phyloP scores from a whole-genome alignment of 2,329 filamentous ascomycete genomes.

The Xylogone sp. region DNA sequence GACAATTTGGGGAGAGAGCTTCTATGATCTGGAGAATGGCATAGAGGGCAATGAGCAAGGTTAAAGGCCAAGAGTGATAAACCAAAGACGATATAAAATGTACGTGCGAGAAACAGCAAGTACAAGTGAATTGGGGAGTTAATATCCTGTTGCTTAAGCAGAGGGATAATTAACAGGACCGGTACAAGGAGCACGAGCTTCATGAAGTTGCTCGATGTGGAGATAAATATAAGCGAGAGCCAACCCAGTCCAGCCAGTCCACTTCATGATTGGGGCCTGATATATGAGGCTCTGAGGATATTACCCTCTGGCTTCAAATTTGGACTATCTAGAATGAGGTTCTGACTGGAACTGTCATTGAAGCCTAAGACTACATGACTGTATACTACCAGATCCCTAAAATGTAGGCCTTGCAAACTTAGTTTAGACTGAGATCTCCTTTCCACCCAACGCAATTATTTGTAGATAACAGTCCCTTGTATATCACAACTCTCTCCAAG shows the following conservation, averaged over 20 bases:
- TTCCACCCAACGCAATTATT: too few relatives aligned
- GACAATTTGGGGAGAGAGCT: slow-evolving; percentile 2
- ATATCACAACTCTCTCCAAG: too few relatives aligned
- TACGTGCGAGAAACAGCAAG: not conserved
- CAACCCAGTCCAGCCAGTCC: not conserved
- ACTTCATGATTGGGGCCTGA: not conserved
- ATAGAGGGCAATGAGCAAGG: slow-evolving; percentile 4
- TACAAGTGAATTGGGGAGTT: not conserved
- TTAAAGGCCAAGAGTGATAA: not conserved
- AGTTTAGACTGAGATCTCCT: too few relatives aligned
- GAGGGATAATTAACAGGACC: not conserved
- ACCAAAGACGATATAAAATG: not conserved
- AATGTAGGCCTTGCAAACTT: too few relatives aligned
- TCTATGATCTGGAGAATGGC: slow-evolving; percentile 1
- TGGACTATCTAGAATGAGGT: too few relatives aligned
- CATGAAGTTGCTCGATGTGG: not conserved
- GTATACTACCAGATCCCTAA: too few relatives aligned
- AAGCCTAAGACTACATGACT: too few relatives aligned
- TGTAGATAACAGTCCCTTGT: too few relatives aligned
- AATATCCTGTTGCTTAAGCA: not conserved
- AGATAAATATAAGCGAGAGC: not conserved
- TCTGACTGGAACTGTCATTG: too few relatives aligned
- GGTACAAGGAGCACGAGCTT: not conserved
- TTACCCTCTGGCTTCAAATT: not conserved
- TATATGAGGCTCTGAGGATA: not conserved